Base-by-base conservation (phyloP, 306 rosid species). In the Dryas drummondii region DNA sequence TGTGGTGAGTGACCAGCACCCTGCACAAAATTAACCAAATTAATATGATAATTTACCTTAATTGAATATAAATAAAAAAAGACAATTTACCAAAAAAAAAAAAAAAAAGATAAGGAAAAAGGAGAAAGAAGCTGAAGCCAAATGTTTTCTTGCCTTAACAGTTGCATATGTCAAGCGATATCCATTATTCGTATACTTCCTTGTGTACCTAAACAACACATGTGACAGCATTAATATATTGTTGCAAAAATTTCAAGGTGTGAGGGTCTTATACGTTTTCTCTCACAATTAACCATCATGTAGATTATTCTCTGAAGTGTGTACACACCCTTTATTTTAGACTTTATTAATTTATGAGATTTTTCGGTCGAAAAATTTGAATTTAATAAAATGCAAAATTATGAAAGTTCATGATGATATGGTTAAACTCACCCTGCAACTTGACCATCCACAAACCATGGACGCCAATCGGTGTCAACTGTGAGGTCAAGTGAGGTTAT, bases 401-500 rank as follows among this genome's bases (percentile, higher is more conserved):
- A 46, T 46, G n/a, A 44, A 66, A 12, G 16, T 19, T 32, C 2
- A 32, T 32, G 54, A 19, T 66, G 52, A 17, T 49, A 37, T 45
- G 53, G n/a, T 60, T 12, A 9, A 45, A 26, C 78, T 45, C 55
- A 81, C 85, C 85, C 85, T 3, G 76, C 79, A 15, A 77, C 62
- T 76, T 81, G 80, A 65, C 76, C 70, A 0, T 2, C 77, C 3
- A 81, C 76, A 41, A 78, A 78, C 88, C 88, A 84, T 11, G 86
- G 88, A 69, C 86, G 72, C 88, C 88, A 84, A 0, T 81, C 66
- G 14, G 42, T 40, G 3, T 13, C 70, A 12, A 84, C 9, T 0
- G 83, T 60, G 48, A 79, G 57, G 55, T 79, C 80, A 48, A 85
- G 81, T 12, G 54, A 61, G 63, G 15, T 72, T 47, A 80, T 80